Conservation (phyloP, 2,329 filamentous ascomycete genomes). For the Hypoxylon sp. region DNA sequence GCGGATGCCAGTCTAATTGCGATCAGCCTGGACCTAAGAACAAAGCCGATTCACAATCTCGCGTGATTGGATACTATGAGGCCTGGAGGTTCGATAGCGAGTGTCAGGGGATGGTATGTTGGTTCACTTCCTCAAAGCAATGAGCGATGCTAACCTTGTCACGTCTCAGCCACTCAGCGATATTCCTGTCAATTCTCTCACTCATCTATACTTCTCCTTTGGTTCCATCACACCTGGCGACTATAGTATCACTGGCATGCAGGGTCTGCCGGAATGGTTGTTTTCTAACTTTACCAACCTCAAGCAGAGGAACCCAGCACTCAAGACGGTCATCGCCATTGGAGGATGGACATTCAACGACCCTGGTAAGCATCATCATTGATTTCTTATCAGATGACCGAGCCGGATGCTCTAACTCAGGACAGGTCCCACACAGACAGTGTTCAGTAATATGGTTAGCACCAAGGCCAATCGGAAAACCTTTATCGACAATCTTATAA, state of each 20-base stretch:
- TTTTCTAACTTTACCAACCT: conserved; percentile 47
- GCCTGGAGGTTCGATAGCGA: no score
- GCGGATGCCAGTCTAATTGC: no score
- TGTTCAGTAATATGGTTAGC: conserved; percentile 42
- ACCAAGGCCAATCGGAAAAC: conserved; percentile 16
- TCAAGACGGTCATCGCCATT: conserved; percentile 49
- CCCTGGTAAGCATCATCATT: no score
- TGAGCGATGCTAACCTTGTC: conserved; percentile 8
- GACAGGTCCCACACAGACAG: conserved; percentile 35
- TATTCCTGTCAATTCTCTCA: conserved; percentile 53
- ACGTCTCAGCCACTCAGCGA: conserved; percentile 52
- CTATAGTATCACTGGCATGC: conserved; percentile 10
- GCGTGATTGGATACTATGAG: no score
- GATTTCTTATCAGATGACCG: no score
- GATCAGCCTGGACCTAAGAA: no score
- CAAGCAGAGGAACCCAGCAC: conserved; percentile 40
- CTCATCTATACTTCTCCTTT: conserved; percentile 48
- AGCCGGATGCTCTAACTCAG: no score
- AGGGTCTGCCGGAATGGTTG: no score
- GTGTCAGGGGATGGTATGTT: conserved; percentile 46
- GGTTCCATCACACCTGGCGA: conserved; percentile 47
- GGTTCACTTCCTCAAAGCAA: no score
- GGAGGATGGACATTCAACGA: conserved; percentile 55
- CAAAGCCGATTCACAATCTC: no score
- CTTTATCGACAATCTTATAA: conserved; percentile 38